phyloP scores from a whole-genome alignment of 768 basidiomycete species.

The Trametes cubensis region DNA sequence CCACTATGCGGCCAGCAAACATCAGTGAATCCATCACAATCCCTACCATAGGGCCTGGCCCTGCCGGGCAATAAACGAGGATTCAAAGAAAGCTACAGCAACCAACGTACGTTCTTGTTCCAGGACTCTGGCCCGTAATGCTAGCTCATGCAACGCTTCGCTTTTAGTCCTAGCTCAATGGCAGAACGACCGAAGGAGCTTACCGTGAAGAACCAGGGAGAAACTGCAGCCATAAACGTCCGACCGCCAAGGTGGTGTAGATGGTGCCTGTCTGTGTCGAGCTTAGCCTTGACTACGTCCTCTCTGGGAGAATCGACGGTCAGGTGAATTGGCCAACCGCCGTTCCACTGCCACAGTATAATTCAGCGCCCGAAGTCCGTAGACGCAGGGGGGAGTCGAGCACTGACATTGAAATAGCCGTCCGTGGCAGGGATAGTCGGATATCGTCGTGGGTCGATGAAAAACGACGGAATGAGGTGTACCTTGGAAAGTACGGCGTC shows the following conservation, averaged over 20 bases:
- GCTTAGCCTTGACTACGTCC: conserved; percentile 26
- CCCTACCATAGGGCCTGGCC: too few species aligned
- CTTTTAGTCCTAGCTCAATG: neutral
- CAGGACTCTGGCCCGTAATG: conserved; percentile 73
- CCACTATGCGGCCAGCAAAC: conserved; percentile 42
- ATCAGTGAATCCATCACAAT: too few species aligned
- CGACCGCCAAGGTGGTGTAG: conserved; percentile 45
- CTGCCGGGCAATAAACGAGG: too few species aligned
- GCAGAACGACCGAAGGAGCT: neutral
- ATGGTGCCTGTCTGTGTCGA: conserved; percentile 57
- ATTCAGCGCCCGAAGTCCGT: conserved; percentile 6
- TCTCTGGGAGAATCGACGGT: conserved; percentile 38
- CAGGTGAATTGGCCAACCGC: conserved; percentile 43
- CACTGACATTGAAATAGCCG: conserved; percentile 41
- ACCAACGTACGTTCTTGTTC: conserved; percentile 67
- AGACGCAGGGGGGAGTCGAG: neutral
- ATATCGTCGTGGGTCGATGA: conserved; percentile 39
- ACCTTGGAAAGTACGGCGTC: conserved; percentile 28
- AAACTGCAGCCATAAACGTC: conserved; percentile 57
- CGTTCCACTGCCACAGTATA: conserved; percentile 33
- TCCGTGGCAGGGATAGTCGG: conserved; percentile 38
- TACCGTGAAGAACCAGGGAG: conserved; percentile 79
- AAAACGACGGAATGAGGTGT: conserved; percentile 36
- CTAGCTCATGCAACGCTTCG: conserved; percentile 9
- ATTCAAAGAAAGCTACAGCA: too few species aligned